Evolutionary conservation across 495 filamentous ascomycete species (phyloP).

Genomic region (Lophiostoma macrostomum): DNA sequence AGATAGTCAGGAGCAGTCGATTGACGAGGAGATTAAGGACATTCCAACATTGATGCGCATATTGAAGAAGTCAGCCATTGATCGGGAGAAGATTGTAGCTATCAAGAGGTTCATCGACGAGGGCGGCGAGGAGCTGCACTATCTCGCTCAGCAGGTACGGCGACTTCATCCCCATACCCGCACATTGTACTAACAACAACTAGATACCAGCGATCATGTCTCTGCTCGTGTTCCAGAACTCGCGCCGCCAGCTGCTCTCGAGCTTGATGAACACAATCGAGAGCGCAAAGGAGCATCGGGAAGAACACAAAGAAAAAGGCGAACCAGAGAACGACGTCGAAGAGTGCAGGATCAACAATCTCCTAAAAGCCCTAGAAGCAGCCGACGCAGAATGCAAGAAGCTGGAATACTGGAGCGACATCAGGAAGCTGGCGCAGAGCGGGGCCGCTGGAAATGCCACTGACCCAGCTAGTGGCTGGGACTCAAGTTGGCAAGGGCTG

Average conservation of each 20-base stretch:
- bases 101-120: conserved; percentile 76
- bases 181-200: conserved; percentile 20
- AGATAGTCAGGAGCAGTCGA: conserved; percentile 24
- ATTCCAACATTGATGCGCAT: conserved; percentile 62
- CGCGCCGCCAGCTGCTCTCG: conserved; percentile 70
- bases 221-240: conserved; percentile 84
- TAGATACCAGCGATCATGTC: conserved; percentile 81
- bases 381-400: conserved; percentile 66
- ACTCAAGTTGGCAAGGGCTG: conserved; percentile 26
- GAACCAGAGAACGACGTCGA: conserved; percentile 33
- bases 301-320: conserved; percentile 34
- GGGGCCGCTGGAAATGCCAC: conserved; percentile 51
- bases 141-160: conserved; percentile 63
- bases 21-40: conserved; percentile 59
- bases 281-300: conserved; percentile 42
- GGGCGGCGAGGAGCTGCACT: conserved; percentile 73
- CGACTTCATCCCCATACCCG: background rate
- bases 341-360: conserved; percentile 48
- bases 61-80: conserved; percentile 68
- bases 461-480: conserved; percentile 35
- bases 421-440: conserved; percentile 57
- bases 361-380: conserved; percentile 55
- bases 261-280: conserved; percentile 63
- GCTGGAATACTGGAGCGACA: conserved; percentile 74
- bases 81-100: conserved; percentile 83